Evolutionary conservation across 192 early-diverging fungal species (phyloP), one percentile per base, ranked within the genome.

Genomic region (Ramicandelaber brevisporus): DNA sequence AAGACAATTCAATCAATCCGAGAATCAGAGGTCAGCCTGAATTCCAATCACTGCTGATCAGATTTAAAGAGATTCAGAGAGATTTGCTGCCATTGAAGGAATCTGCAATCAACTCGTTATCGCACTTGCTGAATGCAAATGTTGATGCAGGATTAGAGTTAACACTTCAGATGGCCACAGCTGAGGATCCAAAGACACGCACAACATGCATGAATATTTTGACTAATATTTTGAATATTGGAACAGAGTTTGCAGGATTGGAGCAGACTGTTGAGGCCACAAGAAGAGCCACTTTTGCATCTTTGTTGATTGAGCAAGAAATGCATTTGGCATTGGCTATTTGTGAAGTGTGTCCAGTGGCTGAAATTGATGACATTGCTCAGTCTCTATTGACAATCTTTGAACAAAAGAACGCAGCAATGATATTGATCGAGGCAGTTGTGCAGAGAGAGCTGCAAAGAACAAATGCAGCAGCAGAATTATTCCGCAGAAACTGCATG

Each of bases 401-500:
- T 57, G 73, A 85, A 33, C 59, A 66, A 0, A 59, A 70, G 12
- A 68, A 70, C 21, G 51, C 68, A 33, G 56, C 66, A 7, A 59
- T 80, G 44, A 50, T 58, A 0, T 46, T 96, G 24, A 53, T 96
- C 26, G 78, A 78, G 23, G 63, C 68, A 4, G 61, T 84, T 17
- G 71, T 90, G 26, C 55, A 83, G 32, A 64, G 68, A 12, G 89
- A 95, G 50, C 76, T 95, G 4, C 55, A 63, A 21, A 73, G 66
- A 30, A 95, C 88, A 1, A 66, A 74, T 61, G 58, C 52, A 21
- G 72, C 81, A 13, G 59, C 80, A 2, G 77, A 84, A 41, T 45
- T 97, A 16, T 89, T 97, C 63, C 63, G 90, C 12, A 60, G 81
- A 40, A 93, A 88, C 48, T 78, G 76, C 29, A 69, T 97, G 49